Evolutionary conservation across 768 basidiomycete species (phyloP).

Genomic region (Kwoniella dendrophila): DNA sequence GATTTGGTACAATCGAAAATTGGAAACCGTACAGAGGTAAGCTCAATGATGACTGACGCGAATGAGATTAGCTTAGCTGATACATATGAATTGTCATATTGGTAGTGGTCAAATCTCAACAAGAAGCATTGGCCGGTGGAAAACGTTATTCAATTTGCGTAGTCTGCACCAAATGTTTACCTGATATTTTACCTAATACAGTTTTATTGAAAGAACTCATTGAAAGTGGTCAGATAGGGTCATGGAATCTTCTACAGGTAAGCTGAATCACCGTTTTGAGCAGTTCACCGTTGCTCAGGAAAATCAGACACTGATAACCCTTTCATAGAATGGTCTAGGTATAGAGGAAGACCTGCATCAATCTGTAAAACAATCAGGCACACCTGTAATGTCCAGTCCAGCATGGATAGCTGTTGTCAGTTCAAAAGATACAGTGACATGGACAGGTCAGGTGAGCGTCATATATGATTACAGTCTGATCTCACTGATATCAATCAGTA

Average conservation of each 20-base stretch:
- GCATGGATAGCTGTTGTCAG: conserved; percentile 50
- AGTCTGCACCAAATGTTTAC: conserved; percentile 70
- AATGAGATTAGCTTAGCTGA: background rate
- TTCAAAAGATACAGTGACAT: conserved; percentile 36
- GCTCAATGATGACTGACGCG: conserved; percentile 31
- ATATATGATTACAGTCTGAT: background rate
- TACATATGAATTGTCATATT: background rate
- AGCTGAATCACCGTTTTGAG: no score
- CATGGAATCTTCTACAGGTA: conserved; percentile 61
- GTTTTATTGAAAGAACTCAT: conserved; percentile 60
- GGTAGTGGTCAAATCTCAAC: conserved; percentile 63
- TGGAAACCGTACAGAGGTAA: conserved; percentile 70
- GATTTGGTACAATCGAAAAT: conserved; percentile 64
- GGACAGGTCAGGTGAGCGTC: conserved; percentile 32
- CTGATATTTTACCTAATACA: conserved; percentile 66
- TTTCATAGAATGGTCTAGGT: conserved; percentile 67
- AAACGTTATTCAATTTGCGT: conserved; percentile 68
- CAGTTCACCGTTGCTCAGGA: no score
- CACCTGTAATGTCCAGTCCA: conserved; percentile 42
- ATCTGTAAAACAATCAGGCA: conserved; percentile 50
- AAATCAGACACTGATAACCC: no score
- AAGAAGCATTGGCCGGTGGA: conserved; percentile 63
- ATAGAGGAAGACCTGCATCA: conserved; percentile 70
- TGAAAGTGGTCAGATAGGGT: conserved; percentile 58
- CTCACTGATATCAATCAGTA: background rate